Evolutionary conservation across 768 basidiomycete species (phyloP).

Genomic region (Hirschioporus abietinus): DNA sequence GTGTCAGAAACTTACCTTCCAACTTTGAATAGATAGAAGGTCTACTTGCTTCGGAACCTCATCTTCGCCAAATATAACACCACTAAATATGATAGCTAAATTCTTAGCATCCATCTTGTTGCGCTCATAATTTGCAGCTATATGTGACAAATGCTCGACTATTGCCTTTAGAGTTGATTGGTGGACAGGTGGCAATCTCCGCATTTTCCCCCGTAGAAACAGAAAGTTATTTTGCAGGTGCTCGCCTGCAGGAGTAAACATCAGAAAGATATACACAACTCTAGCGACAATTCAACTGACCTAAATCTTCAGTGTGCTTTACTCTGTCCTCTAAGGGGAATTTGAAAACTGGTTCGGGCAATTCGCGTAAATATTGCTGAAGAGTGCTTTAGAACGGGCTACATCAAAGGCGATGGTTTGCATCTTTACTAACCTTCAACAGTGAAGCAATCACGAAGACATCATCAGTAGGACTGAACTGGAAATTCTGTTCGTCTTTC

Average conservation of each 20-base stretch:
- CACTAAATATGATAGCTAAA: slow-evolving; percentile 84
- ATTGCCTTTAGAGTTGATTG: slow-evolving; percentile 78
- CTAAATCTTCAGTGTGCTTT: slow-evolving; percentile 72
- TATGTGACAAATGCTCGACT: slow-evolving; percentile 76
- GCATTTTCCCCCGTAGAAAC: slow-evolving; percentile 81
- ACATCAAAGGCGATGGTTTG: not conserved
- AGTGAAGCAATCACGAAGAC: slow-evolving; percentile 79
- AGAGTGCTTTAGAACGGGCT: not conserved
- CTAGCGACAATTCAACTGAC: slow-evolving; percentile 31
- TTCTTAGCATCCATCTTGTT: slow-evolving; percentile 97
- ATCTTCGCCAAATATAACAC: slow-evolving; percentile 89
- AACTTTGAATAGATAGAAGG: slow-evolving; percentile 65
- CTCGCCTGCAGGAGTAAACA: slow-evolving; percentile 41
- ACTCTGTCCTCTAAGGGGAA: slow-evolving; percentile 76
- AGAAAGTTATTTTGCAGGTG: slow-evolving; percentile 68
- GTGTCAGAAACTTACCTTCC: slow-evolving; percentile 48
- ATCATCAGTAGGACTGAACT: slow-evolving; percentile 72
- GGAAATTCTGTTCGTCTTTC: slow-evolving; percentile 70
- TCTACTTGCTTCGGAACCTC: slow-evolving; percentile 74
- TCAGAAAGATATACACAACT: slow-evolving; percentile 2
- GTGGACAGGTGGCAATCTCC: slow-evolving; percentile 77
- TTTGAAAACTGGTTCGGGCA: slow-evolving; percentile 87
- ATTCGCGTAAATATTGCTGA: slow-evolving; percentile 75
- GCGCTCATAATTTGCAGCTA: slow-evolving; percentile 57
- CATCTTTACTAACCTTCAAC: slow-evolving; percentile 60